Base-by-base conservation (phyloP, 2,329 filamentous ascomycete genomes). In the Volutella citrinella region DNA sequence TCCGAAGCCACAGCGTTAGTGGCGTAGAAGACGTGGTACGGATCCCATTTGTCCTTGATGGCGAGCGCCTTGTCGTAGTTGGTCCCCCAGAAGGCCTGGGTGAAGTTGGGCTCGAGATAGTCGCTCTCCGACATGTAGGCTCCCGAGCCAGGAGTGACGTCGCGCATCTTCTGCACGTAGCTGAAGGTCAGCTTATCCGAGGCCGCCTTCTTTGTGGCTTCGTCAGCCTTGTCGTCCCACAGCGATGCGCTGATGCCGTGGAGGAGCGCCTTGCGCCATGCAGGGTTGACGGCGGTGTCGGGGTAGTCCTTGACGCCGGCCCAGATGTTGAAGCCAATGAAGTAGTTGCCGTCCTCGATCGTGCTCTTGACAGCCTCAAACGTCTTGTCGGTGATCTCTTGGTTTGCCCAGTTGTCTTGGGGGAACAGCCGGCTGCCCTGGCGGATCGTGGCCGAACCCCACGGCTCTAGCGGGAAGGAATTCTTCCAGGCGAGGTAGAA, bases 121-220 rank as follows among this genome's bases (percentile, higher is more conserved):
- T 76, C 68, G 4, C 61, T 68, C 58, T 79, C 74, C 40, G 74
- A 75, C 48, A 71, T 51, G 42, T 75, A 75, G 5, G 66, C 58
- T 5, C 70, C 69, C 2, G 54, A 54, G 3, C 59, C 64, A 5
- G 66, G 67, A 1, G 66, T 49, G 4, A 44, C 43, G 3, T 38
- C 41, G 12, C 41, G 26, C 37, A 40, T 43, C 7, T 38, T 42
- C 18, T 32, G 26, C 11, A 45, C 27, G 28, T 25, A 43, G 16
- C 38, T 34, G n/a, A 27, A 15, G 19, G 37, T 43, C 14, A 45
- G 26, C 27, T 34, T 43, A 16, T 36, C 34, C 0, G 40, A 43
- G 8, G 29, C 27, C 2, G 28, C 27, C 34, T 37, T 45, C 34
- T 43, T 40, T 12, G 36, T 38, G 7, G 32, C 34, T 9, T 43